Evolutionary conservation across 2,329 filamentous ascomycete genomes (phyloP).

Genomic region (Hymenoscyphus linearis): DNA sequence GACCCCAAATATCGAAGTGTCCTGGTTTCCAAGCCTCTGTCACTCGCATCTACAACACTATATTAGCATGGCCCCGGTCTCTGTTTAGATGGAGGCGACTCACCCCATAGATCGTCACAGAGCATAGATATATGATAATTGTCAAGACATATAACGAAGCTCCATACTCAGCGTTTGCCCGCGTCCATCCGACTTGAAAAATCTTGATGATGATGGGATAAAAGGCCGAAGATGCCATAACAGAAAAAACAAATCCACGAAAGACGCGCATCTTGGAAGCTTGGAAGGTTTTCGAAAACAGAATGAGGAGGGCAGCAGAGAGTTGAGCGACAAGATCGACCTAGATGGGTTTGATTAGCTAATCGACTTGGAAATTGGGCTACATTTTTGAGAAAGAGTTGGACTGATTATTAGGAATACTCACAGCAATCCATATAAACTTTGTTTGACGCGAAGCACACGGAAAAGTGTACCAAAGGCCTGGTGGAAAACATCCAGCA

Average conservation of each 20-base stretch:
- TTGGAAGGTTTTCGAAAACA: background rate
- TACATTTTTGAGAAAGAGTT: background rate
- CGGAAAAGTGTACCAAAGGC: background rate
- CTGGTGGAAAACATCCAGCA: background rate
- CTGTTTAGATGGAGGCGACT: background rate
- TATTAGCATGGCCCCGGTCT: background rate
- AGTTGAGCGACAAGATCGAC: background rate
- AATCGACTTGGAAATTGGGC: background rate
- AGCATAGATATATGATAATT: background rate
- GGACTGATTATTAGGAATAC: background rate
- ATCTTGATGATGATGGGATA: background rate
- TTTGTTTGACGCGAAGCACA: background rate
- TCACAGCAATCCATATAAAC: background rate
- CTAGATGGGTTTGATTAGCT: background rate
- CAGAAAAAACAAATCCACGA: background rate
- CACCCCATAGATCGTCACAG: background rate
- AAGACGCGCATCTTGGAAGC: background rate
- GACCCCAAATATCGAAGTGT: background rate
- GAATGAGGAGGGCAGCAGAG: background rate
- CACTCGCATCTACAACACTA: background rate
- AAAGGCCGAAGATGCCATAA: background rate
- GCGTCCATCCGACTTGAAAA: background rate
- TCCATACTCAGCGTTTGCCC: background rate
- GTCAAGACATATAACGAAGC: background rate
- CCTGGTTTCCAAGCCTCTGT: background rate